Evolutionary conservation across 371 early-diverging fungal species (phyloP).

Genomic region (Syncephalastrum contaminatum): DNA sequence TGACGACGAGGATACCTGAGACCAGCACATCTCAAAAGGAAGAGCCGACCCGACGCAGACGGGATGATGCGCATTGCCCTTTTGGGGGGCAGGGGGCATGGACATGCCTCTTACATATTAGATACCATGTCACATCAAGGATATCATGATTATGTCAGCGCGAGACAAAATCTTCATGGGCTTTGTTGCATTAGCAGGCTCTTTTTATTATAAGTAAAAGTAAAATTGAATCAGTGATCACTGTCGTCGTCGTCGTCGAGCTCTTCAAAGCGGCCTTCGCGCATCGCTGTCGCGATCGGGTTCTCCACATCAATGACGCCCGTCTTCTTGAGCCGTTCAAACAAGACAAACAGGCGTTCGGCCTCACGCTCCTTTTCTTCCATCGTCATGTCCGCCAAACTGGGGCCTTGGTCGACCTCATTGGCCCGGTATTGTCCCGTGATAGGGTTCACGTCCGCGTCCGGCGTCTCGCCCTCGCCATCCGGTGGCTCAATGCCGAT

Average conservation of each 20-base stretch:
- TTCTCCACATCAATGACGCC: constrained; percentile 81
- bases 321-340: constrained; percentile 89
- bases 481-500: constrained; percentile 47
- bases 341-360: constrained; percentile 86
- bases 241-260: constrained; percentile 6
- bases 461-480: constrained; percentile 1
- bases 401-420: constrained; percentile 47
- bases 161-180: too few species aligned
- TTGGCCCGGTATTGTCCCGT: constrained; percentile 67
- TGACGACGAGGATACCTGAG: too few species aligned
- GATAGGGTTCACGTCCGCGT: constrained; percentile 74
- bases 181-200: too few species aligned
- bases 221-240: too few species aligned
- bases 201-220: too few species aligned
- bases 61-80: too few species aligned
- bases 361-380: constrained; percentile 96
- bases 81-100: too few species aligned
- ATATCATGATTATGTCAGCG: too few species aligned
- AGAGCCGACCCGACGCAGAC: too few species aligned
- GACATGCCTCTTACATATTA: too few species aligned
- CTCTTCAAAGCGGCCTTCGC: constrained; percentile 37
- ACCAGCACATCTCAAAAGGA: too few species aligned
- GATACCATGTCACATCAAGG: too few species aligned
- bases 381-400: constrained; percentile 83
- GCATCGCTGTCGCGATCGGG: constrained; percentile 60